These are phyloP conservation scores for Phalaenopsis hybrid DNA, from an alignment of 116 monocot genomes.

Conservation along the genomic window DNA sequence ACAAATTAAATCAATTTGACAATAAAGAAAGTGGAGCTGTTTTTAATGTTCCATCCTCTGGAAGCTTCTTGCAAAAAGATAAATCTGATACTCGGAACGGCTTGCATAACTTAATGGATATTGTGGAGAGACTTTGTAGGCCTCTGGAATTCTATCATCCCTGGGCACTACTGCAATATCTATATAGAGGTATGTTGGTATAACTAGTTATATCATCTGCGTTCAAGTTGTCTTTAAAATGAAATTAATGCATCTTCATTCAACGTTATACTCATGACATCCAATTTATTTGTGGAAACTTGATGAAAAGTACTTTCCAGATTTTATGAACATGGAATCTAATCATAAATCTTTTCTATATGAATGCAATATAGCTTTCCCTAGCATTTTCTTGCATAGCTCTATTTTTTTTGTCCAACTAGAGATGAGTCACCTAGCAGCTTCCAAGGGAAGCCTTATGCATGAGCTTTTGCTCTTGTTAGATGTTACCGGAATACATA, in stretches of 20 bases:
- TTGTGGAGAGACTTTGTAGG: slow-evolving; percentile 40
- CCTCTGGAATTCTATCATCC: slow-evolving; percentile 65
- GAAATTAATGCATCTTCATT: neutral
- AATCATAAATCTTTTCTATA: neutral
- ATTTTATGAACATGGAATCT: neutral
- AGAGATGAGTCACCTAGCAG: neutral
- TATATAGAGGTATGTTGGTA: slow-evolving; percentile 66
- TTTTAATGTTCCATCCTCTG: slow-evolving; percentile 4
- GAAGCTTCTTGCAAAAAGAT: slow-evolving; percentile 12
- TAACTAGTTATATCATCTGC: neutral
- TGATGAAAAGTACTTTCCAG: too few relatives aligned
- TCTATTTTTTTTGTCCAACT: neutral
- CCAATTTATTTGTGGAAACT: too few relatives aligned
- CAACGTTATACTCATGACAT: neutral
- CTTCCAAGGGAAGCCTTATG: neutral
- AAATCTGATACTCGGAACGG: slow-evolving; percentile 12
- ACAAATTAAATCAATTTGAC: slow-evolving; percentile 9
- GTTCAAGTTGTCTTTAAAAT: neutral
- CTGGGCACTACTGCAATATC: slow-evolving; percentile 47
- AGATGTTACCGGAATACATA: neutral
- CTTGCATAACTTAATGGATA: slow-evolving; percentile 34
- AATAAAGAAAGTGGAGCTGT: slow-evolving; percentile 6
- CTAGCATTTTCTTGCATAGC: neutral
- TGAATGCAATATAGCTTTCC: neutral
- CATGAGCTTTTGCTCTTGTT: too few relatives aligned